Percentiles rank a stretch among this genome's conserved stretches.
Conservation (phyloP, 1,139 yeast species). For the Kurtzmaniella quercitrusa region DNA sequence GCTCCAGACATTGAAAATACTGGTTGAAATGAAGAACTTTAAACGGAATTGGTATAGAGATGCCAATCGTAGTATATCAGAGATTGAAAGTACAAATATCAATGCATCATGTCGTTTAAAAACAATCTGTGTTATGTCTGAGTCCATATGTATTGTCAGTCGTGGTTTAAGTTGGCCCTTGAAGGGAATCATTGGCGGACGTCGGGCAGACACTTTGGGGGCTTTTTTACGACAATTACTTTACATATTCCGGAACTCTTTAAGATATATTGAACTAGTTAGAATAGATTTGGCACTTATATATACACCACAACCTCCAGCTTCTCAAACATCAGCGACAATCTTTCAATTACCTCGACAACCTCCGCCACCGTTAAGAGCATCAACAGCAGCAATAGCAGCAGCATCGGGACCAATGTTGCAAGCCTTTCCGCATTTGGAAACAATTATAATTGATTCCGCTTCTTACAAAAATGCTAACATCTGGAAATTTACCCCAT, state of each 20-base stretch:
- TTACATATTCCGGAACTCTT: conserved; percentile 7
- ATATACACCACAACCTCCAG: too few relatives aligned
- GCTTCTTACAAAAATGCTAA: background rate
- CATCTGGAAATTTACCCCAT: background rate
- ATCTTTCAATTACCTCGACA: too few relatives aligned
- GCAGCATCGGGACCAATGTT: too few relatives aligned
- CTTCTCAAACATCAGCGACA: too few relatives aligned
- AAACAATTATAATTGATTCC: background rate
- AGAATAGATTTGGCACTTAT: conserved; percentile 13
- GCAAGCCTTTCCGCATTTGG: background rate
- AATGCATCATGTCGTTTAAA: background rate
- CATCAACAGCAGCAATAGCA: too few relatives aligned
- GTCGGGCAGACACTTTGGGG: background rate
- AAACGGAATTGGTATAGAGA: background rate
- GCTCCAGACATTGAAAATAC: background rate
- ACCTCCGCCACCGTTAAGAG: too few relatives aligned
- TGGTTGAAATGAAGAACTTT: background rate
- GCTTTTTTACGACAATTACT: conserved; percentile 7
- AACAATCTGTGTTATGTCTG: background rate
- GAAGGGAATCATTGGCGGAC: background rate
- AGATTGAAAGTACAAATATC: background rate
- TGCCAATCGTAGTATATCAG: background rate
- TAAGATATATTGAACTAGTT: conserved; percentile 13
- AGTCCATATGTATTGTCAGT: background rate
- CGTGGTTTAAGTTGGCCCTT: background rate